These are phyloP conservation scores for Chrysoporthe austroafricana DNA, from an alignment of 2,329 filamentous ascomycete genomes.

Conservation along the genomic window DNA sequence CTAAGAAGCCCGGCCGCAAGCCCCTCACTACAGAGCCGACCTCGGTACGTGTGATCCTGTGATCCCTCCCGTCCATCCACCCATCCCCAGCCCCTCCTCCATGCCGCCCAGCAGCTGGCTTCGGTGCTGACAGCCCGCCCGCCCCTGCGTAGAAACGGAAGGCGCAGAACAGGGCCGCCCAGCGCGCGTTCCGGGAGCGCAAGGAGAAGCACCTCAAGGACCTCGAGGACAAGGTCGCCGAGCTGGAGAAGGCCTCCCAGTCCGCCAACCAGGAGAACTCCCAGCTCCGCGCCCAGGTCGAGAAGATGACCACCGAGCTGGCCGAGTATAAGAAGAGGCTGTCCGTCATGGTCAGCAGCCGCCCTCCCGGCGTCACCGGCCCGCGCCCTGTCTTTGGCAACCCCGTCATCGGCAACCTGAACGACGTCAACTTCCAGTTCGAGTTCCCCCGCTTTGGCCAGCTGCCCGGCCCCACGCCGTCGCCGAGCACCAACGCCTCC, in stretches of 20 bases:
- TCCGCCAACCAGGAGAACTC: slow-evolving; percentile 84
- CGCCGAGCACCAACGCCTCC: slow-evolving; percentile 33
- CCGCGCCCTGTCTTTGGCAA: slow-evolving; percentile 52
- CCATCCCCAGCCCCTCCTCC: background rate
- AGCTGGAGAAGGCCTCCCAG: slow-evolving; percentile 82
- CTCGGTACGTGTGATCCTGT: slow-evolving; percentile 68
- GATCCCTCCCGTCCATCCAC: background rate
- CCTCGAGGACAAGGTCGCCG: slow-evolving; percentile 76
- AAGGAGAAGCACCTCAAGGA: slow-evolving; percentile 92
- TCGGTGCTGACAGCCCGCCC: slow-evolving; percentile 33
- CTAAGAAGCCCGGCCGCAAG: slow-evolving; percentile 96
- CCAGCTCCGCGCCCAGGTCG: slow-evolving; percentile 81
- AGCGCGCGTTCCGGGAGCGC: slow-evolving; percentile 90
- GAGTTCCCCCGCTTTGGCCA: slow-evolving; percentile 94
- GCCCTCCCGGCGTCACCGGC: slow-evolving; percentile 33
- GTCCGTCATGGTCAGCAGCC: slow-evolving; percentile 54
- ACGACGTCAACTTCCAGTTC: slow-evolving; percentile 86
- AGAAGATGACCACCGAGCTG: slow-evolving; percentile 82
- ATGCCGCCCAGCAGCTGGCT: too few relatives aligned
- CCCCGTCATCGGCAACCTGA: slow-evolving; percentile 61
- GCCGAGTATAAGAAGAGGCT: slow-evolving; percentile 89
- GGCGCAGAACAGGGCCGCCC: slow-evolving; percentile 90
- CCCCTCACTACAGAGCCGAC: slow-evolving; percentile 94
- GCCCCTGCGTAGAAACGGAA: slow-evolving; percentile 75
- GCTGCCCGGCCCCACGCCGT: slow-evolving; percentile 54